Conservation (phyloP, 805 yeast genomes). For the Sporopachydermia quercuum region DNA sequence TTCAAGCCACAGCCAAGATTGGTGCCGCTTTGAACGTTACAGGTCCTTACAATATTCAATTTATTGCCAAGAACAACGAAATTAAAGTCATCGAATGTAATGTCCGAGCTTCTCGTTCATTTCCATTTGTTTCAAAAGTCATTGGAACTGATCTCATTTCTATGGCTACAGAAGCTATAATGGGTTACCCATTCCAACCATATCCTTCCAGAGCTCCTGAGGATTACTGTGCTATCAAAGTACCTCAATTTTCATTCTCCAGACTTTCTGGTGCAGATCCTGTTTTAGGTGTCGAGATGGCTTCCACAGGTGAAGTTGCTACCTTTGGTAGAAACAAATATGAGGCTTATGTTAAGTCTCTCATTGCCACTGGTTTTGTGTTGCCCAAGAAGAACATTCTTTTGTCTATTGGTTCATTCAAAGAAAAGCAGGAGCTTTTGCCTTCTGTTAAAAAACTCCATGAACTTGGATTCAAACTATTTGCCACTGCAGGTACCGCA, state of each 20-base stretch:
- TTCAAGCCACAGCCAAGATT: constrained; percentile 89
- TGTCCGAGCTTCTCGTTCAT: constrained; percentile 97
- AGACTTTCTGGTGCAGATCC: constrained; percentile 97
- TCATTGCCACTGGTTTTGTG: constrained; percentile 89
- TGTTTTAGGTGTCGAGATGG: constrained; percentile 96
- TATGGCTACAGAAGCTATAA: constrained; percentile 91
- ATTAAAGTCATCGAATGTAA: constrained; percentile 98
- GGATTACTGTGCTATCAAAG: constrained; percentile 91
- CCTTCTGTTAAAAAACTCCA: constrained; percentile 73
- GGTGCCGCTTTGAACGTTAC: constrained; percentile 91
- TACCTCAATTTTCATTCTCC: constrained; percentile 95
- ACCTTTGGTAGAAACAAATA: constrained; percentile 91
- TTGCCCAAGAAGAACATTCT: constrained; percentile 90
- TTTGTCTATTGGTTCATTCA: constrained; percentile 89
- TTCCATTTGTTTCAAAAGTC: constrained; percentile 96
- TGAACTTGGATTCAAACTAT: constrained; percentile 77
- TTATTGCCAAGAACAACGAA: constrained; percentile 88
- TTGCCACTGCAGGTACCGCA: constrained; percentile 98
- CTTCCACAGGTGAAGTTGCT: constrained; percentile 98
- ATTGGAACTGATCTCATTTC: constrained; percentile 93
- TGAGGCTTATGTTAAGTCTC: constrained; percentile 91
- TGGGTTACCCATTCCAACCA: constrained; percentile 76
- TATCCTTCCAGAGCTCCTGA: constrained; percentile 86
- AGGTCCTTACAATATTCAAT: constrained; percentile 96
- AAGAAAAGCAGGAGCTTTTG: constrained; percentile 85